Conservation (phyloP, 257 asterid genomes). For the Voacanga thouarsii region DNA sequence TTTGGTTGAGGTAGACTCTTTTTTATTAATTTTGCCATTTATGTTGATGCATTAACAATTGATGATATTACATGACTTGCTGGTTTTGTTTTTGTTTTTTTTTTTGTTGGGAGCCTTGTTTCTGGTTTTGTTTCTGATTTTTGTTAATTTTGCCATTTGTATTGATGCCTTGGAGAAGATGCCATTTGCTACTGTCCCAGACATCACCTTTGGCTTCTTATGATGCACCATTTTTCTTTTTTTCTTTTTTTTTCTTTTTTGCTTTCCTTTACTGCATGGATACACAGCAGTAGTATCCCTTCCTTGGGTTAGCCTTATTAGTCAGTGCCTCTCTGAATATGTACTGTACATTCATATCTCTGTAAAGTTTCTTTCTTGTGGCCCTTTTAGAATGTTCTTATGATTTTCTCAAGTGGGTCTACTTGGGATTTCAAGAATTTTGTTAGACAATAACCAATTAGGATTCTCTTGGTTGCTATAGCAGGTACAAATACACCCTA, state of each 20-base stretch:
- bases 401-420: slow-evolving; percentile 15
- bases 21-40: too few relatives aligned
- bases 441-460: neutral
- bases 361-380: neutral
- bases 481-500: slow-evolving; percentile 15
- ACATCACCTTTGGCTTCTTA: neutral
- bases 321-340: neutral
- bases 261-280: slow-evolving; percentile 21
- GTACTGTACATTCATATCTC: neutral
- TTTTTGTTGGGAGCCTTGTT: too few relatives aligned
- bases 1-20: too few relatives aligned
- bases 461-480: slow-evolving; percentile 9
- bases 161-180: too few relatives aligned
- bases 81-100: too few relatives aligned
- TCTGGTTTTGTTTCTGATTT: too few relatives aligned
- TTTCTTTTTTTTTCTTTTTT: neutral
- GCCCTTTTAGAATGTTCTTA: neutral
- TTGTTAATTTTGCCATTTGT: too few relatives aligned
- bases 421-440: slow-evolving; percentile 18
- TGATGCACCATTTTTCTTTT: neutral
- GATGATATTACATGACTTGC: too few relatives aligned
- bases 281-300: neutral
- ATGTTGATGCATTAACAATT: too few relatives aligned
- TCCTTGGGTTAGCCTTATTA: too few relatives aligned
- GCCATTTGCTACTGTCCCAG: too few relatives aligned